Base-by-base conservation (phyloP, 192 early-diverging fungal species). In the Podila clonocystis region DNA sequence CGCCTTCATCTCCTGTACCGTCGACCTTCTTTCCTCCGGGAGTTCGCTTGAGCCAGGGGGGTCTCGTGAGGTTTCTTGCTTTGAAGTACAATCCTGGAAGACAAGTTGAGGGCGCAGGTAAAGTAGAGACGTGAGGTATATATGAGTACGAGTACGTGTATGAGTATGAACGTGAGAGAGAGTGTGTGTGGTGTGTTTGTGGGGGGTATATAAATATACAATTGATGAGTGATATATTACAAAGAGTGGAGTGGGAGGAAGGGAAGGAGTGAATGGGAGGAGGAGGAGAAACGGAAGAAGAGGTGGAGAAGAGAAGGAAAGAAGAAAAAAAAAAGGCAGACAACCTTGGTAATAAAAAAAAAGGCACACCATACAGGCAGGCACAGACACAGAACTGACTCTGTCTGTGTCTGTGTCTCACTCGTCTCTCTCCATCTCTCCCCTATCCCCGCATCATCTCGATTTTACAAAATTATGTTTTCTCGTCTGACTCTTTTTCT, bases 11-110 rank as follows among this genome's bases (percentile, higher is more conserved):
- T 5, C 70, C 70, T 7, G 50, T 12, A 28, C 34, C 26, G 2
- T 71, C 75, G 24, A 65, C 65, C 60, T 72, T 79, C 45, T 79
- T 79, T 19, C 30, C 57, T 11, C 48, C 75, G 1, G 59, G 66
- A 60, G 77, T 71, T 36, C 86, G 84, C 63, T 89, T 89, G 15
- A 90, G 79, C 87, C 87, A 90, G 20, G 74, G 78, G 26, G 89
- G 89, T 17, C 89, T 83, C 3, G 84, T 86, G 7, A 84, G 73
- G 34, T 88, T 88, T 9, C 89, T 75, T 11, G 89, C 89, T 50
- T 90, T 89, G 66, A 86, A 73, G 57, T 89, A 89, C 15, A 89
- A 76, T 20, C 88, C 84, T 85, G 58, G 19, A 45, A 38, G 24
- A 24, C 26, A 26, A 26, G 34, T 45, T 33, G 33, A 33, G 33